phyloP scores from a whole-genome alignment of 768 basidiomycete genomes.

The Termitomyces sp. region DNA sequence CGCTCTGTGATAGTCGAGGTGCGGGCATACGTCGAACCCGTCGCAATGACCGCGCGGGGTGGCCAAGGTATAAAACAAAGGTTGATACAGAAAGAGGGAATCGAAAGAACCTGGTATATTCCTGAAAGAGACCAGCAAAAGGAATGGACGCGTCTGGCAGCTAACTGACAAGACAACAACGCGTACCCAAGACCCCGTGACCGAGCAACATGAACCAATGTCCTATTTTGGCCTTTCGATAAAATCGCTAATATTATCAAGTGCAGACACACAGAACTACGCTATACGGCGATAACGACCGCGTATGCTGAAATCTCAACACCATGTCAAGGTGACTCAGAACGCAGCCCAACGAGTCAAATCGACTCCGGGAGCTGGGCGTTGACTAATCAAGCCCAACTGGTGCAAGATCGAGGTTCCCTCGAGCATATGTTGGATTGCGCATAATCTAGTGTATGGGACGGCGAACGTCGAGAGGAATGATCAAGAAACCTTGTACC shows the following conservation, averaged over 20 bases:
- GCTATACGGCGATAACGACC: background rate
- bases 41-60: background rate
- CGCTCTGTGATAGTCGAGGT: conserved; percentile 44
- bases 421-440: conserved; percentile 17
- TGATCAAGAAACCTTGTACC: conserved; percentile 1
- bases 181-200: conserved; percentile 17
- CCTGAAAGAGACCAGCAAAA: conserved; percentile 7
- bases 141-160: conserved; percentile 14
- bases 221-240: conserved; percentile 19
- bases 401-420: conserved; percentile 7
- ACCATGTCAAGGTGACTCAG: conserved; percentile 8
- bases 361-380: conserved; percentile 5
- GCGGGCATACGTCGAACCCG: conserved; percentile 35
- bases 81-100: background rate
- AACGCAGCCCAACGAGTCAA: conserved; percentile 8
- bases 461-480: background rate
- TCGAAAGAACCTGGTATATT: conserved; percentile 1
- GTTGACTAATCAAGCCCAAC: background rate
- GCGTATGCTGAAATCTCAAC: conserved; percentile 3
- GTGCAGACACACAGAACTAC: background rate
- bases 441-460: conserved; percentile 12
- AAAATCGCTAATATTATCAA: background rate
- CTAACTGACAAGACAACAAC: background rate
- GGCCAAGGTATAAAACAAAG: background rate
- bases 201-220: conserved; percentile 22